These are phyloP conservation scores for Candida parachauliodes DNA, from an alignment of 805 yeast genomes.

Conservation along the genomic window DNA sequence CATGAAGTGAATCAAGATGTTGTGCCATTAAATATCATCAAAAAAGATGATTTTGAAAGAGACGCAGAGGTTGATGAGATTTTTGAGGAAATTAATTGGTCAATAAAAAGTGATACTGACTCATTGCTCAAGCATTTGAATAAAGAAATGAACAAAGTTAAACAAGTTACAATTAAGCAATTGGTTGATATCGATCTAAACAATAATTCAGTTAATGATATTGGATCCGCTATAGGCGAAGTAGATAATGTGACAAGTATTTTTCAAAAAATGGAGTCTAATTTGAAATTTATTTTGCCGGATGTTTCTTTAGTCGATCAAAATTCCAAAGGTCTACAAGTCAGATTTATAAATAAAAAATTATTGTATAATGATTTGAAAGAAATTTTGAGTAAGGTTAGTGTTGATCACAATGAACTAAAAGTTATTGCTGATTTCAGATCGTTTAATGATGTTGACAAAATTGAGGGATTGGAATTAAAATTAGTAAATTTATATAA, in stretches of 20 bases:
- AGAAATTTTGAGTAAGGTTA: conserved; percentile 66
- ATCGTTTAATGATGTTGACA: conserved; percentile 45
- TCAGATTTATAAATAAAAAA: conserved; percentile 77
- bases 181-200: conserved; percentile 34
- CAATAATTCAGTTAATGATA: conserved; percentile 30
- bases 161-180: conserved; percentile 57
- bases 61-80: conserved; percentile 57
- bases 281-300: conserved; percentile 45
- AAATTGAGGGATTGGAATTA: conserved; percentile 47
- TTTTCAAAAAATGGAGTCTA: conserved; percentile 39
- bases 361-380: conserved; percentile 66
- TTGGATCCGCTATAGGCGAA: conserved; percentile 30
- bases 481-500: conserved; percentile 54
- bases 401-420: conserved; percentile 56
- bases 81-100: conserved; percentile 78
- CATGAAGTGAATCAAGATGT: conserved; percentile 2
- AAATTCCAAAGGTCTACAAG: conserved; percentile 78
- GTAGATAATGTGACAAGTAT: conserved; percentile 33
- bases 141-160: conserved; percentile 57
- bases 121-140: conserved; percentile 55
- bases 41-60: conserved; percentile 9
- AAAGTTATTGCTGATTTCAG: conserved; percentile 42
- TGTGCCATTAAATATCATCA: conserved; percentile 13
- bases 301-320: conserved; percentile 70
- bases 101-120: conserved; percentile 59